These are phyloP conservation scores for Candida berthetii DNA, from an alignment of 805 yeast genomes.

Conservation along the genomic window DNA sequence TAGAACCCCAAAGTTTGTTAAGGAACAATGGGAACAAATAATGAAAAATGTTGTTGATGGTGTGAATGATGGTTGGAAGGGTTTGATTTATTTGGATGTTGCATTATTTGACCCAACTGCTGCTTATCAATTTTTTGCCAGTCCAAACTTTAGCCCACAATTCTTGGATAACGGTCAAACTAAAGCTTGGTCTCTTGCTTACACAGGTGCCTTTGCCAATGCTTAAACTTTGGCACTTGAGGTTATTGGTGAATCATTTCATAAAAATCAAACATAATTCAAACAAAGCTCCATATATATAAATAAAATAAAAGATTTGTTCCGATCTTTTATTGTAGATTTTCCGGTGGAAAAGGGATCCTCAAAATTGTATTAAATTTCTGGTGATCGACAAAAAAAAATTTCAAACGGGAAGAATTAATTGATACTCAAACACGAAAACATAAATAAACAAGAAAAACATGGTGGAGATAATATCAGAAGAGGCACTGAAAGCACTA, in stretches of 20 bases:
- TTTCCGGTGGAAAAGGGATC: background rate
- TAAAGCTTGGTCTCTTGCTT: conserved; percentile 80
- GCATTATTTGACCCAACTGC: conserved; percentile 67
- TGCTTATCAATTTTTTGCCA: conserved; percentile 57
- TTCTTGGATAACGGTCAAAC: conserved; percentile 83
- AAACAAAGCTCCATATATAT: background rate
- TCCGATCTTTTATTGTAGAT: background rate
- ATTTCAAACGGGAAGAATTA: background rate
- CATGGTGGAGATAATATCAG: background rate
- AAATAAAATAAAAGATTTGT: too few species aligned
- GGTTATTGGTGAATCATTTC: too few species aligned
- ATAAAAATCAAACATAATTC: too few species aligned
- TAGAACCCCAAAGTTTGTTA: conserved; percentile 45
- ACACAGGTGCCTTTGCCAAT: conserved; percentile 40
- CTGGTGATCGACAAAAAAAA: background rate
- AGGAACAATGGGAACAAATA: conserved; percentile 58
- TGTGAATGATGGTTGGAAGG: conserved; percentile 67
- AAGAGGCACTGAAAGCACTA: conserved; percentile 11
- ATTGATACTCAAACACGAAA: too few species aligned
- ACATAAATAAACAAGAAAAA: background rate
- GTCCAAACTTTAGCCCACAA: conserved; percentile 42
- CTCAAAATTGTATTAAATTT: background rate
- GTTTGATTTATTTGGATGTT: conserved; percentile 63
- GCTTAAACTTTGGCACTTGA: too few species aligned
- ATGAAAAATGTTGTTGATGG: conserved; percentile 36